Evolutionary conservation across 1,284 basidiomycete genomes (phyloP), one percentile per base, ranked within the genome.

Genomic region (Veloboletus limbatus): DNA sequence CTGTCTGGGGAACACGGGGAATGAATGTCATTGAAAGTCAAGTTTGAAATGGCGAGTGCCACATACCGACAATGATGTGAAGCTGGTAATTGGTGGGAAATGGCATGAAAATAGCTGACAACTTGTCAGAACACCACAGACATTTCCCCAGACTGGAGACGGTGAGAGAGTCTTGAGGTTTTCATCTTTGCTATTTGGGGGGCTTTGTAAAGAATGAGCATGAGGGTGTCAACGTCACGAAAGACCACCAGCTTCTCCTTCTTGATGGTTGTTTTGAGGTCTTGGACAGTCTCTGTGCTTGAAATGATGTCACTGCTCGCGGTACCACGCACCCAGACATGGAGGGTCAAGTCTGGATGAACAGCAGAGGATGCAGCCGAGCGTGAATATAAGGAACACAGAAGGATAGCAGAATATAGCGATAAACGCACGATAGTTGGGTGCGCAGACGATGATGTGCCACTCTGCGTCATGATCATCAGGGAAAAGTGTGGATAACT

Each of bases 261-360:
- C 30, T 36, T 34, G 6, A 45, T 35, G 6, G 13, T 34, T 20
- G 30, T 1, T 36, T 27, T 28, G 26, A 54, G 53, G 17, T 4
- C 20, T 8, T 6, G 0, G 9, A 51, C 16, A n/a, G 17, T 26
- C 25, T 35, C 8, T 1, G 8, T 20, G 2, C 10, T 36, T 26
- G 40, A n/a, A 40, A 53, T 48, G 8, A 31, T 3, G 3, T 3
- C 1, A 7, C 10, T 3, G 3, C 4, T 5, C 2, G 7, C 16
- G 1, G 33, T 4, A 14, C 32, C 31, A 1, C 13, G 17, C 6
- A 46, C 17, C 40, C 25, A 54, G 14, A 28, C 41, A 3, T 30
- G 30, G 8, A 48, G 31, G n/a, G 22, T 26, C 30, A 33, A 4
- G 22, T 33, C 11, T 8, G 16, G 21, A 16, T 14, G 6, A 24